Conservation (phyloP, 768 basidiomycete genomes). For the Tulasnella sp. region DNA sequence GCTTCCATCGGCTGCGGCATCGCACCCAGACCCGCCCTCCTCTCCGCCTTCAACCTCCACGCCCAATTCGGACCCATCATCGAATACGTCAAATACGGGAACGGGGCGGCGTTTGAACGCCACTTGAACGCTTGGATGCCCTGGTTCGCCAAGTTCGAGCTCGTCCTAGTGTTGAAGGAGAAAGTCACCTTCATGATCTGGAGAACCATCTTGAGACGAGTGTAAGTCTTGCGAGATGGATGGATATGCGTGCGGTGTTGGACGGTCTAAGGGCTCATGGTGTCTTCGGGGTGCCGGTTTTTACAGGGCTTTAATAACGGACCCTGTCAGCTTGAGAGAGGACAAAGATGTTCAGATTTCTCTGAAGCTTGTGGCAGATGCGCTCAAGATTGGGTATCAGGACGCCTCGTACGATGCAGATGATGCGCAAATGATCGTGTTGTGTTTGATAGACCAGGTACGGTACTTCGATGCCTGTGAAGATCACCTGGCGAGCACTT, state of each 20-base stretch:
- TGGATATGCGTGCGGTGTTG: no score
- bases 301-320: slow-evolving; percentile 2
- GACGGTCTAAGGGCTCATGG: neutral
- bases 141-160: slow-evolving; percentile 23
- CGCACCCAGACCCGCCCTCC: neutral
- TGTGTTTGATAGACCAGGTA: slow-evolving; percentile 25
- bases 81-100: neutral
- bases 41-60: slow-evolving; percentile 13
- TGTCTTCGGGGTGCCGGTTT: neutral
- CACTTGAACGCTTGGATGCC: slow-evolving; percentile 25
- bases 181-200: slow-evolving; percentile 12
- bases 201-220: slow-evolving; percentile 15
- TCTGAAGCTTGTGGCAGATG: slow-evolving; percentile 7
- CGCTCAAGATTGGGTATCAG: slow-evolving; percentile 13
- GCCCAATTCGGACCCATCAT: slow-evolving; percentile 17
- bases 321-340: neutral
- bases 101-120: neutral
- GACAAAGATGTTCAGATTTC: slow-evolving; percentile 14
- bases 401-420: slow-evolving; percentile 17
- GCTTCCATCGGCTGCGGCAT: slow-evolving; percentile 16
- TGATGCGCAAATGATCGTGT: slow-evolving; percentile 17
- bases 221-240: slow-evolving; percentile 6
- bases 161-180: slow-evolving; percentile 18
- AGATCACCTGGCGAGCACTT: no score
- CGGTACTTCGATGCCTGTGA: neutral